Evolutionary conservation across 2,329 filamentous ascomycete genomes (phyloP), one percentile per base, ranked within the genome.

Genomic region (Ascochyta koolunga): DNA sequence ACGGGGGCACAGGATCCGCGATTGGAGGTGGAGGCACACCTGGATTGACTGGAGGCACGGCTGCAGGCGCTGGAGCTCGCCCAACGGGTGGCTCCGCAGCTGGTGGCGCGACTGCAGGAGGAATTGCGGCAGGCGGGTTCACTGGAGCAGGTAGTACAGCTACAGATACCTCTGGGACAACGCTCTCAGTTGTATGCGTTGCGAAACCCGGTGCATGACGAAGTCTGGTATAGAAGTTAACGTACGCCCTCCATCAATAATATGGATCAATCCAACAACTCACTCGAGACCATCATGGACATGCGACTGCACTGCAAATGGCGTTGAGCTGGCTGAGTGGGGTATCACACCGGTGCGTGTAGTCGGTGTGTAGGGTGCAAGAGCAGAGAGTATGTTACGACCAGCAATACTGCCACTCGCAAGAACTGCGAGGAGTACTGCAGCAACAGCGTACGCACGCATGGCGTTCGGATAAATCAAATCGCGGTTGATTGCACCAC

Each of bases 121-220:
- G 51, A 39, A 49, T 21, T 13, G 52, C 56, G 19, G 39, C 37
- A 33, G 37, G 24, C 35, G 25, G 35, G 8, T 40, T 32, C 16
- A 32, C 52, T 24, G 43, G 52, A 24, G 37, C 45, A 41, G 50
- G 39, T 19, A 43, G 24, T 25, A 33, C 50, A 35, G 19, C 19
- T 39, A 8, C 8, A 22, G 43, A 38, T 9, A 33, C n/a, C 25
- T 21, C 44, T 13, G 32, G 43, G 10, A 42, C 48, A 18, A 33
- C 41, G 11, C 36, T n/a, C 9, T 29, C 46, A 19, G 44, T 8
- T 19, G 44, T 38, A 48, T 44, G 24, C 13, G 51, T 53, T 18
- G 27, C 38, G 18, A 42, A 8, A 19, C 19, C 56, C 15, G 52
- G 49, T 42, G 27, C 58, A 46, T 61, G 59, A 50, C 58, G 61